Evolutionary conservation across 306 rosid genomes (phyloP).

Genomic region (Corylus americana): DNA sequence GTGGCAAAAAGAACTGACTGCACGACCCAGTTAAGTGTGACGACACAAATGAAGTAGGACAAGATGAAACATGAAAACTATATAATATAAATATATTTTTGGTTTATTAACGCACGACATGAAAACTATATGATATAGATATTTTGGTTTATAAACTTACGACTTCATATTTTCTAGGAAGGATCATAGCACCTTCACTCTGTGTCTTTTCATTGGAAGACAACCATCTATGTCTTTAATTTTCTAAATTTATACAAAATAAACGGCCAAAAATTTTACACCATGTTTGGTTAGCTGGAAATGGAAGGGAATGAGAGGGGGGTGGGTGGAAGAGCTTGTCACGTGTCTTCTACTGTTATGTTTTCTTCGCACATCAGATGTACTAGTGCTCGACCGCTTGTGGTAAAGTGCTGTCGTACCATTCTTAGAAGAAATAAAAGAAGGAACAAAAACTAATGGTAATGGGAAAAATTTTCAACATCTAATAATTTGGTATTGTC

Average conservation of each 20-base stretch:
- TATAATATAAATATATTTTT: background rate
- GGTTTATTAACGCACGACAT: background rate
- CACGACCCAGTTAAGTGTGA: conserved; percentile 8
- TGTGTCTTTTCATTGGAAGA: background rate
- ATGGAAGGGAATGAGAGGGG: background rate
- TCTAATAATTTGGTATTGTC: too few relatives aligned
- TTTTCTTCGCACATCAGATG: too few relatives aligned
- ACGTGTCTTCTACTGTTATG: too few relatives aligned
- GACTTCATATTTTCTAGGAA: conserved; percentile 23
- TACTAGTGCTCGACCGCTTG: too few relatives aligned
- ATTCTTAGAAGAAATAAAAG: too few relatives aligned
- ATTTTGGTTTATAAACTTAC: background rate
- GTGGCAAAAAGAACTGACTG: background rate
- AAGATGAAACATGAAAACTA: background rate
- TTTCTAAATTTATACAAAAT: background rate
- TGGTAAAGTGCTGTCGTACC: too few relatives aligned
- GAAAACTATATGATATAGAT: background rate
- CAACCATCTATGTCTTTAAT: background rate
- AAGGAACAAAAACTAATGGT: too few relatives aligned
- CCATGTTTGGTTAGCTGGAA: background rate
- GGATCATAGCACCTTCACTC: conserved; percentile 37
- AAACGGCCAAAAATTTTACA: too few relatives aligned
- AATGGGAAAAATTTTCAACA: too few relatives aligned
- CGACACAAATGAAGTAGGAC: background rate
- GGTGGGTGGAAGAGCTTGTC: background rate